Evolutionary conservation across 1,284 basidiomycete species (phyloP).

Genomic region (Ganoderma boninense): DNA sequence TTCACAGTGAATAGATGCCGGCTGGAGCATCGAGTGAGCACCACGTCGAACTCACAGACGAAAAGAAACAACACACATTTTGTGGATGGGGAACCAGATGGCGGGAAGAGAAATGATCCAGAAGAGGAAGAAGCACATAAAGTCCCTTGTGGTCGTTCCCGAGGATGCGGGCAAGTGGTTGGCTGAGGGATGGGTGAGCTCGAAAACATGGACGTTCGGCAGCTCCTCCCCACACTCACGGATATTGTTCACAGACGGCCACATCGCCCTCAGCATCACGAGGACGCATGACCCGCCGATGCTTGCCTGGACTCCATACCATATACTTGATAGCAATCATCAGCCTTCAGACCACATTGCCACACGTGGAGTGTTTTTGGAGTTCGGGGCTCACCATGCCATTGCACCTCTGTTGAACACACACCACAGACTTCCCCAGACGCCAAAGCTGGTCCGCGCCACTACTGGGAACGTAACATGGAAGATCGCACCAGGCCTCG

Average conservation of each 20-base stretch:
- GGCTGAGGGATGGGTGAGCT: slow-evolving; percentile 43
- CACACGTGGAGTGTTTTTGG: slow-evolving; percentile 13
- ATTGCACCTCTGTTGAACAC: slow-evolving; percentile 83
- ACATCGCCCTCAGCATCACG: slow-evolving; percentile 77
- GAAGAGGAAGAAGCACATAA: slow-evolving; percentile 88
- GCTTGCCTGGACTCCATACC: slow-evolving; percentile 85
- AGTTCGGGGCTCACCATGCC: slow-evolving; percentile 63
- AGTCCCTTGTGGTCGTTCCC: slow-evolving; percentile 75
- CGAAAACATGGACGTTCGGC: not conserved
- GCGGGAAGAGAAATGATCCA: slow-evolving; percentile 83
- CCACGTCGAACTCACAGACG: slow-evolving; percentile 12
- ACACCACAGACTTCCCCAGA: slow-evolving; percentile 87
- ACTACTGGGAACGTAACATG: slow-evolving; percentile 87
- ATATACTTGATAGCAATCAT: slow-evolving; percentile 53
- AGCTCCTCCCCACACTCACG: slow-evolving; percentile 51
- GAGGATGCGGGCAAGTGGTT: slow-evolving; percentile 76
- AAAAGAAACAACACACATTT: slow-evolving; percentile 59
- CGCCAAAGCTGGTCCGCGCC: slow-evolving; percentile 78
- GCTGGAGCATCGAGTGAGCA: slow-evolving; percentile 43
- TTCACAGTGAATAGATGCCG: slow-evolving; percentile 87
- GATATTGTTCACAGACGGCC: slow-evolving; percentile 75
- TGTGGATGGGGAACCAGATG: slow-evolving; percentile 85
- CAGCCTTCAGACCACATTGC: not conserved
- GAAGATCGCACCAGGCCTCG: slow-evolving; percentile 82
- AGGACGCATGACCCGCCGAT: slow-evolving; percentile 83